Base-by-base conservation (phyloP, 2,329 filamentous ascomycete genomes). In the Botrytis elliptica region DNA sequence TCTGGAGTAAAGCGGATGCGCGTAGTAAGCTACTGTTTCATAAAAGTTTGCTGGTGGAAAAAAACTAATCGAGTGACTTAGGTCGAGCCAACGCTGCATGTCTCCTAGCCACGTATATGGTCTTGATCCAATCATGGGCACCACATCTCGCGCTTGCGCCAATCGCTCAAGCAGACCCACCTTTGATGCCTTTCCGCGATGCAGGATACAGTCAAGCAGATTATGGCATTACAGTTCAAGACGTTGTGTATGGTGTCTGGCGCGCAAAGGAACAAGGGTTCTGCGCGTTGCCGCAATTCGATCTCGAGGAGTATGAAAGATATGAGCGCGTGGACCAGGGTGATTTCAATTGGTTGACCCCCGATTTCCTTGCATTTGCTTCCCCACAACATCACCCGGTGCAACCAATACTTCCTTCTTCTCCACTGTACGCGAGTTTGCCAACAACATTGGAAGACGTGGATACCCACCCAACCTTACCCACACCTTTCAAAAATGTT, bases 321-420 rank as follows among this genome's bases (percentile, higher is more conserved):
- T 99, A 90, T 79, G 96, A 99, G 85, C 89, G 96, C 74, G 96
- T 99, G 33, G 96, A 99, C 82, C 94, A 98, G 86, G 96, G 96
- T 76, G 96, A 99, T 84, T 99, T 99, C 91, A 99, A 99, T 88
- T 99, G 96, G 96, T 89, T 99, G 74, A 97, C 95, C 9, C 95
- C 95, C 14, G 87, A 95, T 80, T 99, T 99, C 85, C 88, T 99
- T 70, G 96, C 96, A 36, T 98, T 99, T 82, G 96, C 96, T 63
- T 98, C 95, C 33, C 96, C 96, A 18, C 94, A 98, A 83, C 91
- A 95, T 79, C 87, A 89, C 73, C 93, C 94, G 8, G 89, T 92
- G 20, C 88, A 90, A 73, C 90, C 92, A 76, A 91, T 97, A 73
- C 87, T 91, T 14, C 87, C 90, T 73, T 89, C 88, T 59, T 93